Evolutionary conservation across 371 early-diverging fungal species (phyloP), one percentile per base, ranked within the genome.

Genomic region (Syncephalastrum racemosum): DNA sequence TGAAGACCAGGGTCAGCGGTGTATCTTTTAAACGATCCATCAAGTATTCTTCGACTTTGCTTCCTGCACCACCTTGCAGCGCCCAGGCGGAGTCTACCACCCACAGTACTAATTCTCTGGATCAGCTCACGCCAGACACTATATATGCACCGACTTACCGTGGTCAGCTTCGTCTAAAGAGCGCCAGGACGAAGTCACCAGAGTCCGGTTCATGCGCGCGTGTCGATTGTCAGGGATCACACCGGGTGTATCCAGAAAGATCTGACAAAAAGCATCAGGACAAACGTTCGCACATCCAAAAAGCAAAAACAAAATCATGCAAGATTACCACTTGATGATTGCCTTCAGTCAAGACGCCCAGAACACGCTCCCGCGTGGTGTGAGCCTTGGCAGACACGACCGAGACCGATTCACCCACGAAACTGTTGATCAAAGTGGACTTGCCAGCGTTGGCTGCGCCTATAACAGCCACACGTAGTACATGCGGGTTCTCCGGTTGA

Each of bases 401-500:
- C 13, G 89, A 85, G 14, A 90, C 75, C 71, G 72, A 59, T 40
- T 72, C 73, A 23, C 77, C 82, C 23, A 87, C 73, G 20, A 91
- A 67, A n/a, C 73, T 64, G 64, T 91, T 91, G 10, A 90, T 70
- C 39, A 91, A 57, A 5, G 92, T 90, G 1, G 92, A 91, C 57
- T 91, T 91, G 20, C 92, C 92, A 4, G 87, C 88, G 64, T 91
- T 91, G 25, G 92, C 85, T 18, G 88, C 81, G n/a, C 90, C 92
- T 18, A 91, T 63, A 3, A 90, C 62, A 23, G 85, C 87, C 23
- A 88, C 76, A 58, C 84, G 84, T 13, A 81, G 61, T 14, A 85
- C 58, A 44, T 84, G 81, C 0, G 92, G 80, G 46, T 87, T 69
- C 4, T 47, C 62, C 14, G 92, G 92, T 63, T 91, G 92, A 45